Percentiles rank a stretch among this genome's conserved stretches.
Evolutionary conservation across 78 protist genomes (phyloP).

Genomic region (Dictyostelium brefeldianum): DNA sequence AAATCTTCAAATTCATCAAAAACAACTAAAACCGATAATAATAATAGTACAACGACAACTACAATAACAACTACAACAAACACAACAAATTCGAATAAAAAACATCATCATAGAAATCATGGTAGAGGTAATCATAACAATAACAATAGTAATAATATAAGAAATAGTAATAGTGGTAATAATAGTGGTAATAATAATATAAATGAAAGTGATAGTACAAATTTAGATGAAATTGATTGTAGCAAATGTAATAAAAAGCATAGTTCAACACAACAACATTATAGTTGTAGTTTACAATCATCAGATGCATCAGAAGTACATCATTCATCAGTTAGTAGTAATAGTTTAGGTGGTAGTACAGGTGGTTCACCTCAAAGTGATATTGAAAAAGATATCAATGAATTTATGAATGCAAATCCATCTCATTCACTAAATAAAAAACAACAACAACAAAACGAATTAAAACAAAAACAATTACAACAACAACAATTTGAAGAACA

Average conservation of each 20-base stretch:
- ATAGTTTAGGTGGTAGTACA: conserved; percentile 33
- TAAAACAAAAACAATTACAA: neutral
- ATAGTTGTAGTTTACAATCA: neutral
- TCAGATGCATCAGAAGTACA: conserved; percentile 1
- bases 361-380: conserved; percentile 10
- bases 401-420: conserved; percentile 29
- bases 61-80: neutral
- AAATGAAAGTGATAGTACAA: neutral
- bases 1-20: conserved; percentile 15
- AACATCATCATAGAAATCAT: neutral
- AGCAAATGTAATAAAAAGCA: neutral
- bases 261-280: neutral
- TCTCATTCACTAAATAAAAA: conserved; percentile 6
- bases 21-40: neutral
- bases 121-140: too few species aligned
- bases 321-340: conserved; percentile 53
- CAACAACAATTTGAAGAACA: conserved; percentile 1
- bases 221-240: neutral
- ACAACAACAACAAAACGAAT: neutral
- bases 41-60: neutral
- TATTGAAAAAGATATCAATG: conserved; percentile 16
- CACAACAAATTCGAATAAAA: neutral
- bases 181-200: neutral
- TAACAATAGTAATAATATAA: neutral
- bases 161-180: neutral